Evolutionary conservation across 2,329 filamentous ascomycete species (phyloP).

Genomic region (Penicillium crustosum): DNA sequence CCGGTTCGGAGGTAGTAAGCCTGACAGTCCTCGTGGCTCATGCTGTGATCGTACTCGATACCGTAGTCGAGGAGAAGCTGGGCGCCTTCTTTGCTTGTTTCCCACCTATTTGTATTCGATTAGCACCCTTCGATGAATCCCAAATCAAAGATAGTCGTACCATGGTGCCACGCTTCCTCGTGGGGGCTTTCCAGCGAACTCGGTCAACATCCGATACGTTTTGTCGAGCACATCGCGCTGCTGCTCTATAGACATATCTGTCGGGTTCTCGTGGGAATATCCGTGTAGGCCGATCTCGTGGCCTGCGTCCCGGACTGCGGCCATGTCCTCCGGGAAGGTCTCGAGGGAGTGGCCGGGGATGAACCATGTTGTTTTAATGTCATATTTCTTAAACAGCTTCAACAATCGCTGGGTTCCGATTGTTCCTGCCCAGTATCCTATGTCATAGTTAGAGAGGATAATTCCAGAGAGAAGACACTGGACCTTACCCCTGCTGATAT

Average conservation of each 20-base stretch:
- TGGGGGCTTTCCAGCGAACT: conserved; percentile 73
- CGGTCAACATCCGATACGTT: conserved; percentile 70
- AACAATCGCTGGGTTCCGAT: conserved; percentile 64
- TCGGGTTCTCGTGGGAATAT: conserved; percentile 73
- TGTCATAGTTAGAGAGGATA: background rate
- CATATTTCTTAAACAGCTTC: conserved; percentile 69
- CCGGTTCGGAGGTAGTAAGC: conserved; percentile 46
- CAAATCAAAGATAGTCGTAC: conserved; percentile 21
- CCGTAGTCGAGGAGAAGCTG: conserved; percentile 45
- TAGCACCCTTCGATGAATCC: background rate
- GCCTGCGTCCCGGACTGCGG: conserved; percentile 20
- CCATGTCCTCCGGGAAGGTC: conserved; percentile 66
- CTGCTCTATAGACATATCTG: conserved; percentile 62
- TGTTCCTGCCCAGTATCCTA: conserved; percentile 67
- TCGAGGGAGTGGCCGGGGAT: conserved; percentile 64
- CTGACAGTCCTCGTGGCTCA: conserved; percentile 48
- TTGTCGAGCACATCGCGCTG: conserved; percentile 75
- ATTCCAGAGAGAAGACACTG: background rate
- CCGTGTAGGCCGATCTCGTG: conserved; percentile 66
- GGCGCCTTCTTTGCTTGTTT: conserved; percentile 66
- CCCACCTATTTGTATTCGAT: conserved; percentile 51
- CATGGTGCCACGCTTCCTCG: conserved; percentile 72
- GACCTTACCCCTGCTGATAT: conserved; percentile 32
- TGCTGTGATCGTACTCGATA: conserved; percentile 48
- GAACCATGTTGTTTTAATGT: conserved; percentile 68